Conservation (phyloP, 352 stramenopile genomes). For the Phytophthora lateralis region DNA sequence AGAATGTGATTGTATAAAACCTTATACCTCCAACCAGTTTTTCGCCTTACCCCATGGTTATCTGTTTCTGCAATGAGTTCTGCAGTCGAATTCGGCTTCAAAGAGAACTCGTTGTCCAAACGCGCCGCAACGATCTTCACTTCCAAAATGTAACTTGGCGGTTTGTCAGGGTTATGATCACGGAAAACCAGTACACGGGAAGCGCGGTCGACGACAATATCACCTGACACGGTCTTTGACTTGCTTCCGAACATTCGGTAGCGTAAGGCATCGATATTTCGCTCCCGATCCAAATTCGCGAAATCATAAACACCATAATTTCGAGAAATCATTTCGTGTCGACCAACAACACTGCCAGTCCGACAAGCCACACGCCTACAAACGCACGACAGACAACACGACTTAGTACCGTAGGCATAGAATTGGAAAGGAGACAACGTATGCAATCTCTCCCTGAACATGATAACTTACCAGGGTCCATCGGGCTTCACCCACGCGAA, state of each 20-base stretch:
- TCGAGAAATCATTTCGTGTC: conserved; percentile 57
- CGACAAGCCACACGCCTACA: conserved; percentile 74
- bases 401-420: background rate
- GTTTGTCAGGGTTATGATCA: conserved; percentile 57
- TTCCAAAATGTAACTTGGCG: conserved; percentile 77
- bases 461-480: conserved; percentile 56
- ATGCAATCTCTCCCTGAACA: background rate
- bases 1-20: background rate
- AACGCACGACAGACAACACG: conserved; percentile 9
- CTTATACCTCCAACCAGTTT: background rate
- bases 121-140: conserved; percentile 85
- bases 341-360: conserved; percentile 50
- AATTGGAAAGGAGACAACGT: background rate
- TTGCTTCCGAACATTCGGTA: conserved; percentile 79
- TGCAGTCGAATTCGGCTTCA: conserved; percentile 61
- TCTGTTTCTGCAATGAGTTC: conserved; percentile 73
- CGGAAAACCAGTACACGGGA: conserved; percentile 85
- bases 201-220: conserved; percentile 80
- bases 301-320: conserved; percentile 86
- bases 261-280: conserved; percentile 69
- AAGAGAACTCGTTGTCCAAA: conserved; percentile 62
- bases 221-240: conserved; percentile 64
- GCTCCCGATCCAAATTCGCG: conserved; percentile 79
- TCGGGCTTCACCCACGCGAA: conserved; percentile 87
- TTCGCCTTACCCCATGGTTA: conserved; percentile 53